phyloP scores from a whole-genome alignment of 352 stramenopile species.

The Ophiocytium majus region DNA sequence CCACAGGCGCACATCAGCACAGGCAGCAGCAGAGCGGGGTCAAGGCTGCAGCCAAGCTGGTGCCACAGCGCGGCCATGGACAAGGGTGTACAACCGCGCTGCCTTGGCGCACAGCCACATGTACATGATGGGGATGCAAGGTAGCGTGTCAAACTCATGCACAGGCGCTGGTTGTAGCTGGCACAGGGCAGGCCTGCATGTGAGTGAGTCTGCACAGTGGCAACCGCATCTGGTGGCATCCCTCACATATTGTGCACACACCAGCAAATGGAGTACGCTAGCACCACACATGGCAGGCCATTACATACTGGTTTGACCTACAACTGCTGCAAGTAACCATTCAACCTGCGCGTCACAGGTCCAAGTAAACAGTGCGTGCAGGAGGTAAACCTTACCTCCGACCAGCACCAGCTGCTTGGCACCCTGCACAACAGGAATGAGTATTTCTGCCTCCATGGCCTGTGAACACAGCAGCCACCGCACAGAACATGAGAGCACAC shows the following conservation, averaged over 20 bases:
- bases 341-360: conserved; percentile 54
- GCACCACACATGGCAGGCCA: neutral
- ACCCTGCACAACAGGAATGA: conserved; percentile 98
- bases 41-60: too few relatives aligned
- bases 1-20: neutral
- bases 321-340: neutral
- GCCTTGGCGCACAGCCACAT: too few relatives aligned
- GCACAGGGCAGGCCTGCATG: too few relatives aligned
- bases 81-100: too few relatives aligned
- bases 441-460: conserved; percentile 95
- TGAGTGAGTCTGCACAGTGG: too few relatives aligned
- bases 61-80: too few relatives aligned
- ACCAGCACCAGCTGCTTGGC: conserved; percentile 99
- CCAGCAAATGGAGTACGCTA: neutral
- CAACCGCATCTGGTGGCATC: too few relatives aligned
- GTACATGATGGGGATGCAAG: too few relatives aligned
- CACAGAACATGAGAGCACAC: conserved; percentile 98
- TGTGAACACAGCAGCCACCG: conserved; percentile 98
- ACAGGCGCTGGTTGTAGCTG: too few relatives aligned
- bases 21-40: neutral
- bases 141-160: too few relatives aligned
- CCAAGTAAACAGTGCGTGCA: too few relatives aligned
- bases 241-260: conserved; percentile 5
- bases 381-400: conserved; percentile 95
- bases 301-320: neutral